phyloP scores from a whole-genome alignment of 2,329 filamentous ascomycete species.

The Phyllosticta paracitricarpa region DNA sequence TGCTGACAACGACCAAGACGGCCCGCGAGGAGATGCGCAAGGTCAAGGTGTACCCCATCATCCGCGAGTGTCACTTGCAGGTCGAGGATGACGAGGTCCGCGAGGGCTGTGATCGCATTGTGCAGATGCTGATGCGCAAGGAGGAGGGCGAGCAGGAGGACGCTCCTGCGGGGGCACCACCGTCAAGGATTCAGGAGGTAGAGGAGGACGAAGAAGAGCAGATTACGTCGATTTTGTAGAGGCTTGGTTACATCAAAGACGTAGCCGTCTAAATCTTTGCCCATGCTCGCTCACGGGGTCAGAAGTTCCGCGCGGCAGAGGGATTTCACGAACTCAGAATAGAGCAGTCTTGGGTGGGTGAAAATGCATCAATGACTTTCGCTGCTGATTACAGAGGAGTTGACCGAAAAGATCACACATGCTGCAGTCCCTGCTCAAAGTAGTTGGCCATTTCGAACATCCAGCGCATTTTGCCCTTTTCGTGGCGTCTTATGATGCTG shows the following conservation, averaged over 20 bases:
- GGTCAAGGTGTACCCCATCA: conserved; percentile 77
- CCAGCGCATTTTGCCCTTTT: not conserved
- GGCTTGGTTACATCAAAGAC: not conserved
- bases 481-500: not conserved
- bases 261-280: too few relatives aligned
- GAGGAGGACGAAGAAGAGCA: conserved; percentile 21
- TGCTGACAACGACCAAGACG: conserved; percentile 68
- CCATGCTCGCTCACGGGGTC: too few relatives aligned
- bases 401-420: too few relatives aligned
- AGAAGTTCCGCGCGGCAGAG: too few relatives aligned
- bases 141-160: conserved; percentile 51
- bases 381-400: too few relatives aligned
- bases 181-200: conserved; percentile 13
- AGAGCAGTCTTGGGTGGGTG: too few relatives aligned
- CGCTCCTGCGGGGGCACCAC: conserved; percentile 20
- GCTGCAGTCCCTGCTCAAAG: not conserved
- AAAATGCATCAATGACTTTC: too few relatives aligned
- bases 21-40: conserved; percentile 65
- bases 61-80: conserved; percentile 74
- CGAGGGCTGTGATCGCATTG: conserved; percentile 78
- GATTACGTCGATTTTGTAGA: conserved; percentile 21
- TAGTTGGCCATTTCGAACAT: not conserved
- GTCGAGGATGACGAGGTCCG: conserved; percentile 69
- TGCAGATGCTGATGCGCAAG: conserved; percentile 79
- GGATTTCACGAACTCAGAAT: too few relatives aligned